Conservation (phyloP, 257 asterid genomes). For the Verbena officinalis region DNA sequence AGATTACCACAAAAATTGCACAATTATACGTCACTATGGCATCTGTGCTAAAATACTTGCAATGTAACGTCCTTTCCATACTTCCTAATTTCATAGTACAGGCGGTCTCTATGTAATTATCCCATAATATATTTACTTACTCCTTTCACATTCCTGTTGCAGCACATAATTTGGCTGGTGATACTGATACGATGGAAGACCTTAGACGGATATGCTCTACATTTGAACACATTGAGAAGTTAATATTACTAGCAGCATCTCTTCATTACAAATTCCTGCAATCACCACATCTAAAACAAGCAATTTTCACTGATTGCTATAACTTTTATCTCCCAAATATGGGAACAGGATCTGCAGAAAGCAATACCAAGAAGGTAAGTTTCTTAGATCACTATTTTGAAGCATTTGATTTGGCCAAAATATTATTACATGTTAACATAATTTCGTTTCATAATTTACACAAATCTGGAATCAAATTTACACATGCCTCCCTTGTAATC, state of each 20-base stretch:
- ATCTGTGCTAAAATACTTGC: constrained; percentile 59
- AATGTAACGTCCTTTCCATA: constrained; percentile 39
- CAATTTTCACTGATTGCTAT: constrained; percentile 68
- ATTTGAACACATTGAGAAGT: constrained; percentile 78
- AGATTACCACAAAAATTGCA: constrained; percentile 67
- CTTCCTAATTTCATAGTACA: not conserved
- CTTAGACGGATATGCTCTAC: constrained; percentile 63
- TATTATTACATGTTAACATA: not conserved
- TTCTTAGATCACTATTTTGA: constrained; percentile 11
- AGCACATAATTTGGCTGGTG: constrained; percentile 49
- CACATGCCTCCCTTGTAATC: too few relatives aligned
- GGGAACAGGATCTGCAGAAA: constrained; percentile 60
- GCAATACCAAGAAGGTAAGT: constrained; percentile 53
- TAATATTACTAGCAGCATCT: constrained; percentile 70
- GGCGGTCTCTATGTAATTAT: constrained; percentile 2
- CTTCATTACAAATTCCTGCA: constrained; percentile 75
- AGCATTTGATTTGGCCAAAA: not conserved
- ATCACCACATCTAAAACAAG: constrained; percentile 69
- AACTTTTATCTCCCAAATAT: constrained; percentile 63
- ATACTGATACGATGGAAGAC: constrained; percentile 62
- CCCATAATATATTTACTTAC: not conserved
- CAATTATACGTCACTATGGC: constrained; percentile 79
- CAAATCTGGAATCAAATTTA: too few relatives aligned
- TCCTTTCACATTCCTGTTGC: constrained; percentile 26
- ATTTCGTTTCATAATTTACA: not conserved